Evolutionary conservation across 2,329 filamentous ascomycete species (phyloP).

Genomic region (Hymenoscyphus salicellus): DNA sequence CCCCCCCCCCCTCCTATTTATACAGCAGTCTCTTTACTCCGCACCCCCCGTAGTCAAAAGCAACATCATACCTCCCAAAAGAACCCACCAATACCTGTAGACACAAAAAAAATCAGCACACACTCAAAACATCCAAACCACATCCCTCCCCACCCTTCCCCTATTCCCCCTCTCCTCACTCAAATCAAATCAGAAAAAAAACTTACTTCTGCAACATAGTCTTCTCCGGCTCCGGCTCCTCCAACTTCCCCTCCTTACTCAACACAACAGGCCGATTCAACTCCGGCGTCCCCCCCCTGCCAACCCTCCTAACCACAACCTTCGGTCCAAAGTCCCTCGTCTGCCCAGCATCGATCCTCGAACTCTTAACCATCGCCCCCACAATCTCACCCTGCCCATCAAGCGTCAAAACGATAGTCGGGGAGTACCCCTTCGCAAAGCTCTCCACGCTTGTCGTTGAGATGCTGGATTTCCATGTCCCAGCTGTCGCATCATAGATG

Average conservation of each 20-base stretch:
- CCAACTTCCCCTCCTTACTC: constrained; percentile 57
- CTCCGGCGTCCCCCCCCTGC: constrained; percentile 52
- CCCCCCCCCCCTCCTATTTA: background rate
- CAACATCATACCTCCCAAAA: constrained; percentile 51
- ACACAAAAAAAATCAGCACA: constrained; percentile 1
- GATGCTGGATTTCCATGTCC: constrained; percentile 52
- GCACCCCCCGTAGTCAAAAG: constrained; percentile 51
- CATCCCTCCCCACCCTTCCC: background rate
- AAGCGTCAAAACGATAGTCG: constrained; percentile 53
- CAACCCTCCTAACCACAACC: constrained; percentile 49
- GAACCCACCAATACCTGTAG: constrained; percentile 60
- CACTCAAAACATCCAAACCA: background rate
- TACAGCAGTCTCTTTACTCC: constrained; percentile 31
- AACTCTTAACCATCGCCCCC: constrained; percentile 53
- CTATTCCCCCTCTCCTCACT: too few relatives aligned
- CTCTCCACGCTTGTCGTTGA: constrained; percentile 55
- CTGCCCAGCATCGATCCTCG: constrained; percentile 62
- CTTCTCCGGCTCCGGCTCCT: constrained; percentile 57
- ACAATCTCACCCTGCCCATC: constrained; percentile 46
- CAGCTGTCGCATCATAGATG: constrained; percentile 49
- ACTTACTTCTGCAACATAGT: constrained; percentile 64
- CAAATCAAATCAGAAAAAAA: background rate
- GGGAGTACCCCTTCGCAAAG: constrained; percentile 60
- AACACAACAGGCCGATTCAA: constrained; percentile 64
- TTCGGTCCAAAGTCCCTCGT: constrained; percentile 64